phyloP scores from a whole-genome alignment of 768 basidiomycete genomes.

The Mycena maculata region DNA sequence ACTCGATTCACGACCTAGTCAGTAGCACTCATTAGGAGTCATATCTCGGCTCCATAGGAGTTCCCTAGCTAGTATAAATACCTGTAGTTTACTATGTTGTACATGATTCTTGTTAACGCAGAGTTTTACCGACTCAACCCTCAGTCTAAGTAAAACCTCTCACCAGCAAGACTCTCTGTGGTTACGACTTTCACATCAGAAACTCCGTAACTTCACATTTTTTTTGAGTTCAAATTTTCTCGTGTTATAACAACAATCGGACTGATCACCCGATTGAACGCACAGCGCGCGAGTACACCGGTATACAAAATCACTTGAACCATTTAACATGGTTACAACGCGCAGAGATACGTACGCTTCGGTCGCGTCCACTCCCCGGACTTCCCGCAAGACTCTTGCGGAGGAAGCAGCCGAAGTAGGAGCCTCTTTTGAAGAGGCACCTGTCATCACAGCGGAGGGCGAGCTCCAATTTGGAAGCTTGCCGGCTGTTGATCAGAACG shows the following conservation, averaged over 20 bases:
- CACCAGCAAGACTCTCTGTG: background rate
- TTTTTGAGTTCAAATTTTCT: slow-evolving; percentile 13
- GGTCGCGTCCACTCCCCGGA: background rate
- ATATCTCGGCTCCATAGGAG: too few relatives aligned
- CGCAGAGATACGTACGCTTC: background rate
- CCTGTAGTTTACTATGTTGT: too few relatives aligned
- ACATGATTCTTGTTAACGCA: too few relatives aligned
- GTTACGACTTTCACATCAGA: background rate
- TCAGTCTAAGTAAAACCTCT: background rate
- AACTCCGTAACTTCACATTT: slow-evolving; percentile 16
- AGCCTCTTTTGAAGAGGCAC: background rate
- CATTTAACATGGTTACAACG: background rate
- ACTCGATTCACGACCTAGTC: too few relatives aligned
- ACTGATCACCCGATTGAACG: slow-evolving; percentile 20
- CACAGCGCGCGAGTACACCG: background rate
- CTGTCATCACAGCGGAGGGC: background rate
- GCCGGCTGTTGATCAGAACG: background rate
- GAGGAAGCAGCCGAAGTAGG: slow-evolving; percentile 18
- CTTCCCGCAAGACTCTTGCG: background rate
- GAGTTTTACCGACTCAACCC: slow-evolving; percentile 1
- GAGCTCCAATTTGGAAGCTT: background rate
- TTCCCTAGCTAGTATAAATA: too few relatives aligned
- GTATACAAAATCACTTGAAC: background rate
- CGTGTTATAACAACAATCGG: slow-evolving; percentile 6
- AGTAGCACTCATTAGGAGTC: too few relatives aligned